These are phyloP conservation scores for Pythium sukuiense DNA, from an alignment of 352 stramenopile genomes.

Conservation along the genomic window DNA sequence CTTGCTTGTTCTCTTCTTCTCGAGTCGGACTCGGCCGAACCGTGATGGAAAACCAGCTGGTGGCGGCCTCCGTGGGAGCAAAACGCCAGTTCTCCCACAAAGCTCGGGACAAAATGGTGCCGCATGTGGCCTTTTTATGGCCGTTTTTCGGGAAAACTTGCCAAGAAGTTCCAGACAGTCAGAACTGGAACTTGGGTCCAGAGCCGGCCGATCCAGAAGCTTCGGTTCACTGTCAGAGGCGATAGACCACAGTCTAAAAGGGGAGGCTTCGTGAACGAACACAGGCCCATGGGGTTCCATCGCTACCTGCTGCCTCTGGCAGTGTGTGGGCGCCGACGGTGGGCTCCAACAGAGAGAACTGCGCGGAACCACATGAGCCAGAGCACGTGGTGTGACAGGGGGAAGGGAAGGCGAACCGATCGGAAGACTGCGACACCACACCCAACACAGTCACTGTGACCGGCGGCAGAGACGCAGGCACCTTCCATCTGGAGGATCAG, in stretches of 20 bases:
- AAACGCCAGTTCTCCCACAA: conserved; percentile 4
- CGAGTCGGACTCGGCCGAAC: conserved; percentile 18
- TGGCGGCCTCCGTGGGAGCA: conserved; percentile 13
- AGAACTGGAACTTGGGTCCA: not conserved
- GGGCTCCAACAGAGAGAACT: not conserved
- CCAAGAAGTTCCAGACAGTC: not conserved
- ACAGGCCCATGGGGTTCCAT: not conserved
- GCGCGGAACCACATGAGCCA: not conserved
- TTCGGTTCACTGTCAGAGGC: not conserved
- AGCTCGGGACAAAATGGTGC: conserved; percentile 2
- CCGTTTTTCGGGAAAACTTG: not conserved
- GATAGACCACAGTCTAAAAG: not conserved
- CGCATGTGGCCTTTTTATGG: conserved; percentile 8
- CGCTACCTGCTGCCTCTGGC: not conserved
- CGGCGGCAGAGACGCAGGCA: conserved; percentile 2
- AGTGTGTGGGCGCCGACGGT: not conserved
- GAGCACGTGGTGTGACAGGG: not conserved
- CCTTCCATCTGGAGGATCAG: conserved; percentile 7
- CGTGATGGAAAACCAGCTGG: conserved; percentile 25
- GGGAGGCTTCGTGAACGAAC: too few species aligned
- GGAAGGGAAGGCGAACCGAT: not conserved
- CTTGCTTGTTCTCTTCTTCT: conserved; percentile 24
- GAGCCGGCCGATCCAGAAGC: not conserved
- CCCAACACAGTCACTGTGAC: not conserved
- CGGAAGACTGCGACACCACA: not conserved